Conservation (phyloP, 2,329 filamentous ascomycete genomes). For the Beauveria sp. region DNA sequence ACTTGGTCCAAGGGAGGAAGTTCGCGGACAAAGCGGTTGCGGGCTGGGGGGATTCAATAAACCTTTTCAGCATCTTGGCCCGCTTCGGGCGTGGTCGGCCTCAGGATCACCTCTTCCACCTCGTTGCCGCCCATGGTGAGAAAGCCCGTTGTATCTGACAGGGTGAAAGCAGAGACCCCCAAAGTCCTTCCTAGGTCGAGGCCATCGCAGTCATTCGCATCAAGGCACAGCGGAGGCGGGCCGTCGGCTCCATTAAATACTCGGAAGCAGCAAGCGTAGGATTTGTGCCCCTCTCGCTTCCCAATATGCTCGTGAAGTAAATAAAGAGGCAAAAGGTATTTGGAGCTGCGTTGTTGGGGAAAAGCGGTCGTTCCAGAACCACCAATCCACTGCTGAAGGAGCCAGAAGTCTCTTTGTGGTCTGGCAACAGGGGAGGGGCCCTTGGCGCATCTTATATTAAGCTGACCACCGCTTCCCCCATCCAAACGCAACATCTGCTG, state of each 20-base stretch:
- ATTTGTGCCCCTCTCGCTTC: background rate
- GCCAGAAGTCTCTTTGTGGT: background rate
- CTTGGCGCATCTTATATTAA: too few species aligned
- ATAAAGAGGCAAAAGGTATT: background rate
- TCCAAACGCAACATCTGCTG: too few species aligned
- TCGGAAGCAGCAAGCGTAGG: too few species aligned
- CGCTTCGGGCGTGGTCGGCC: background rate
- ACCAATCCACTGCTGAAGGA: background rate
- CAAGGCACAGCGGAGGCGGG: conserved; percentile 5
- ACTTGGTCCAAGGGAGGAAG: too few species aligned
- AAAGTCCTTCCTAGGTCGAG: background rate
- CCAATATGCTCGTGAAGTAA: background rate
- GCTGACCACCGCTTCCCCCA: background rate
- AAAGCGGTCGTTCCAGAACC: background rate
- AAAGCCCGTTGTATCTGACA: background rate
- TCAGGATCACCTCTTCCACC: background rate
- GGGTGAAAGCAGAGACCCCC: background rate
- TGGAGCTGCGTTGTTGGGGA: background rate
- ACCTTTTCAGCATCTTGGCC: conserved; percentile 5
- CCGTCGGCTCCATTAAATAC: conserved; percentile 4
- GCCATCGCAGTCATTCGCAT: background rate
- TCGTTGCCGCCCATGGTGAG: background rate
- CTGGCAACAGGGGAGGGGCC: too few species aligned
- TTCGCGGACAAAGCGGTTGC: too few species aligned
- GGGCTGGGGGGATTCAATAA: background rate